Percentiles rank a stretch among this genome's conserved stretches.
Conservation (phyloP, 2,329 filamentous ascomycete species). For the Diaporthe humulicola region DNA sequence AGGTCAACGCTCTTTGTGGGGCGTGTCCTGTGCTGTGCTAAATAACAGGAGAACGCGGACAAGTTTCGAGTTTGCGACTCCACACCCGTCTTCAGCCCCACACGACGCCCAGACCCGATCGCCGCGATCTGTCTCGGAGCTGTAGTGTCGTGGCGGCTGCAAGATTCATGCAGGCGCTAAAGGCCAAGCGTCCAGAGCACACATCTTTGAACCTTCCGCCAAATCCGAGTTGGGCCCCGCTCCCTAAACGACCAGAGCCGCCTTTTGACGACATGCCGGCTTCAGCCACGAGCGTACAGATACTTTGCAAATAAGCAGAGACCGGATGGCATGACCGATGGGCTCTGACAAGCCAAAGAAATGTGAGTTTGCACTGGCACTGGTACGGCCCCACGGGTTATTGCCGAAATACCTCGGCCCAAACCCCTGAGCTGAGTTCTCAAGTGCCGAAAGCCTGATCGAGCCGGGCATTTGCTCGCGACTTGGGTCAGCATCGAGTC, state of each 20-base stretch:
- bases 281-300: constrained; percentile 3
- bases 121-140: constrained; percentile 13
- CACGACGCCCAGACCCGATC: constrained; percentile 20
- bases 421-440: constrained; percentile 7
- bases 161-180: constrained; percentile 27
- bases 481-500: not conserved
- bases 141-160: not conserved
- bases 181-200: not conserved
- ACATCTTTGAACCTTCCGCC: constrained; percentile 5
- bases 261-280: constrained; percentile 19
- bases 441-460: not conserved
- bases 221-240: constrained; percentile 1
- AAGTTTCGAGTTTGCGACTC: constrained; percentile 13
- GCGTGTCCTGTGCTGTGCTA: not conserved
- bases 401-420: not conserved
- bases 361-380: constrained; percentile 19
- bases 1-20: not conserved
- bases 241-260: constrained; percentile 1
- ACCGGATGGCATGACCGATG: constrained; percentile 30
- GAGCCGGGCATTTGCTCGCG: not conserved
- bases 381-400: not conserved
- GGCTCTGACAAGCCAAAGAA: constrained; percentile 35
- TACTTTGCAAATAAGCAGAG: constrained; percentile 7
- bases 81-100: not conserved
- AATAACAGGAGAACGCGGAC: constrained; percentile 3